Conservation (phyloP, 225 moss, liverwort and hornwort species). For the Marchantia paleacea region DNA sequence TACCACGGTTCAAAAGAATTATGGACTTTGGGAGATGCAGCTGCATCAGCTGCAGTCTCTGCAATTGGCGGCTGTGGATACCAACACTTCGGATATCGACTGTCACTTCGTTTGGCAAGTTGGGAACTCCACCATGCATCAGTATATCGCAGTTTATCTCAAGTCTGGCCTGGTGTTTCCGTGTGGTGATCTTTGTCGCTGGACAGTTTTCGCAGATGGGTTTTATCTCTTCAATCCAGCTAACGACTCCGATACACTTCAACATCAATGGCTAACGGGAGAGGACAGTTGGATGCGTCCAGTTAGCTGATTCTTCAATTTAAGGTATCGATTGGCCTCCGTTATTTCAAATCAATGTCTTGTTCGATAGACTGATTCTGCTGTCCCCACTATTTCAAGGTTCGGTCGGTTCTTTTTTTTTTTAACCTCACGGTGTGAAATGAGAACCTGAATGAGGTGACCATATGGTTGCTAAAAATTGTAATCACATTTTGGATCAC, state of each 20-base stretch:
- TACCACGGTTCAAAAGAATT: not conserved
- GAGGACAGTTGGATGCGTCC: constrained; percentile 8
- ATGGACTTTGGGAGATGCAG: constrained; percentile 19
- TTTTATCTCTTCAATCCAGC: constrained; percentile 17
- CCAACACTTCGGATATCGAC: not conserved
- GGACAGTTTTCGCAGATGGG: constrained; percentile 14
- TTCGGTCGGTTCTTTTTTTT: too few relatives aligned
- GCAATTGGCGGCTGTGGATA: not conserved
- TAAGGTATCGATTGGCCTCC: not conserved
- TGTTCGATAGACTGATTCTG: not conserved
- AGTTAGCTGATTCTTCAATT: not conserved
- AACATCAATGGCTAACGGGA: constrained; percentile 9
- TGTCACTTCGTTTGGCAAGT: constrained; percentile 19
- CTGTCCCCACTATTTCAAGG: too few relatives aligned
- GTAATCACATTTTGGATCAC: not conserved
- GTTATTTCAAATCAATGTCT: not conserved
- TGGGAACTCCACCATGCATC: not conserved
- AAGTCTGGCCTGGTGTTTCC: constrained; percentile 1
- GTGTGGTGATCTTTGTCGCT: constrained; percentile 10
- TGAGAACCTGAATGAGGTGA: too few relatives aligned
- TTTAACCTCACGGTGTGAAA: too few relatives aligned
- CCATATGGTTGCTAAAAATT: not conserved
- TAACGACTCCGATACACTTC: not conserved
- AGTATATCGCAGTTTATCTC: not conserved
- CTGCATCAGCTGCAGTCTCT: constrained; percentile 1